A percentile compares a stretch with the other conserved stretches of the same genome.
These are phyloP conservation scores for Thuidium tamariscinum DNA, from an alignment of 225 moss, liverwort and hornwort genomes.

Conservation along the genomic window DNA sequence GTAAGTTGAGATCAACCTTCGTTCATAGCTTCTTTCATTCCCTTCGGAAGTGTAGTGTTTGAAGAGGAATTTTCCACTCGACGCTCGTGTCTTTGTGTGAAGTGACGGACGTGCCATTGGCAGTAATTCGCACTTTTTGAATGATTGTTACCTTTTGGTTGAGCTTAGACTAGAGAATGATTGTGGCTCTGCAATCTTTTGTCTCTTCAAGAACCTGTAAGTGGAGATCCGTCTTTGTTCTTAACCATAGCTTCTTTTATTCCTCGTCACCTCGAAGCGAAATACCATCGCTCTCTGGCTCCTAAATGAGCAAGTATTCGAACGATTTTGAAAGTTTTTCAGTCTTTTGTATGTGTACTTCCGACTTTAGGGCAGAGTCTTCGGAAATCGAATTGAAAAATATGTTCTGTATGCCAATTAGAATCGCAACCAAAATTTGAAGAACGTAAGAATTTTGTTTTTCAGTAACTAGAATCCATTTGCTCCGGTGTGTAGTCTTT, in stretches of 20 bases:
- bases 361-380: background rate
- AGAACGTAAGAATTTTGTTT: background rate
- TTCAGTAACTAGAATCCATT: background rate
- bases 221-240: background rate
- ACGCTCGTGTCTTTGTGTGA: background rate
- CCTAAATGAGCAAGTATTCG: background rate
- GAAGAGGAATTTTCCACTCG: background rate
- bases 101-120: background rate
- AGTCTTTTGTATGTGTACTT: background rate
- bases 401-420: background rate
- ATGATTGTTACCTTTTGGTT: background rate
- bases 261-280: background rate
- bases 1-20: background rate
- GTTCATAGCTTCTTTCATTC: background rate
- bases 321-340: background rate
- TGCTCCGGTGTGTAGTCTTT: background rate
- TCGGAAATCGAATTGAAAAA: background rate
- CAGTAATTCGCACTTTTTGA: background rate
- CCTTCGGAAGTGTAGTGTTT: background rate
- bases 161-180: background rate
- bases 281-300: background rate
- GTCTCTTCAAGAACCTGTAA: background rate
- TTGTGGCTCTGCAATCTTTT: background rate
- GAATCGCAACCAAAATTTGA: background rate
- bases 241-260: background rate